Evolutionary conservation across 257 asterid genomes (phyloP).

Genomic region (Osmanthus fragrans): DNA sequence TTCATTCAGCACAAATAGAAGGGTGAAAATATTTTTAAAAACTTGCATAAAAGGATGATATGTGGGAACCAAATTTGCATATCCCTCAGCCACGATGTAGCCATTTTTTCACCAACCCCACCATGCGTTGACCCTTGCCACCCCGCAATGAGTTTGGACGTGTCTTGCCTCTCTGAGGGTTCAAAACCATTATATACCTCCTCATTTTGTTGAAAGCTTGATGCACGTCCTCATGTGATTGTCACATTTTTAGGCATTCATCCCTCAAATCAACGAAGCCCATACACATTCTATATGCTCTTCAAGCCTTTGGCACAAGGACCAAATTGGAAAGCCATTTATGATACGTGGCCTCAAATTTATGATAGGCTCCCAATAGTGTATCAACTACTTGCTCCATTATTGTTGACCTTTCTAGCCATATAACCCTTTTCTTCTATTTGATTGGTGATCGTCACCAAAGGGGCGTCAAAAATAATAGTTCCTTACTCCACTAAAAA

Average conservation of each 20-base stretch:
- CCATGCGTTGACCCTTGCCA: background rate
- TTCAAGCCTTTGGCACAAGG: background rate
- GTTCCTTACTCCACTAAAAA: too few species aligned
- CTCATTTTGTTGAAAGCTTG: background rate
- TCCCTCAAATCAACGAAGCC: background rate
- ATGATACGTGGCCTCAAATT: background rate
- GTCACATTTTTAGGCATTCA: background rate
- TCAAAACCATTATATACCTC: background rate
- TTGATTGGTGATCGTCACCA: too few species aligned
- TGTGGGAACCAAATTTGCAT: background rate
- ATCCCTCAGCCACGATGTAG: background rate
- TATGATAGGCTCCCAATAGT: background rate
- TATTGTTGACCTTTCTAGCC: too few species aligned
- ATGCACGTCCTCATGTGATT: background rate
- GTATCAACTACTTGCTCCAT: background rate
- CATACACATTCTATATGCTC: background rate
- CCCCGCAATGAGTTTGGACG: background rate
- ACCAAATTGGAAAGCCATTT: background rate
- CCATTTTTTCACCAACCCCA: background rate
- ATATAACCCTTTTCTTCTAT: background rate
- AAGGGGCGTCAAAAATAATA: too few species aligned
- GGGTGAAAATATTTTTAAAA: slow-evolving; percentile 8
- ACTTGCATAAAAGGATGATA: background rate
- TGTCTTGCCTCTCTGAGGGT: background rate
- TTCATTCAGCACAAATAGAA: slow-evolving; percentile 4